Percentiles rank a stretch among this genome's conserved stretches.
Evolutionary conservation across 73 alveolate species (phyloP).

Genomic region (Paraurostyla sp.): DNA sequence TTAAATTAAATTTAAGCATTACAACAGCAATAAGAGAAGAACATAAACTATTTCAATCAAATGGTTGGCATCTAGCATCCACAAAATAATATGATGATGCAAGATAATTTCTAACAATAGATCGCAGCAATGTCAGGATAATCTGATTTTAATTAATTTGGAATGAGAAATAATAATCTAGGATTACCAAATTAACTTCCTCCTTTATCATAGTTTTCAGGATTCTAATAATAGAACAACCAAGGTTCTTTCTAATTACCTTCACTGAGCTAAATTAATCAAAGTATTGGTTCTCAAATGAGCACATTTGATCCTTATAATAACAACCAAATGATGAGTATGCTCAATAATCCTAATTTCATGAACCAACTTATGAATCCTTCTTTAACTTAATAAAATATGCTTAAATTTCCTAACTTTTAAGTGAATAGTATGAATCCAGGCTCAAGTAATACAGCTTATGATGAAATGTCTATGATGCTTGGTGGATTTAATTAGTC

Average conservation of each 20-base stretch:
- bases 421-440: not conserved
- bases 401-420: not conserved
- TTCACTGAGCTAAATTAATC: not conserved
- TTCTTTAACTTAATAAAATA: too few species aligned
- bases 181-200: constrained; percentile 27
- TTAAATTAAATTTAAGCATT: not conserved
- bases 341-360: constrained; percentile 21
- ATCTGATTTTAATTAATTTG: too few species aligned
- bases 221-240: not conserved
- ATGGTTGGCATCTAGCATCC: constrained; percentile 12
- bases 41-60: not conserved
- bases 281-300: not conserved
- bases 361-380: constrained; percentile 7
- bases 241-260: constrained; percentile 37
- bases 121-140: not conserved
- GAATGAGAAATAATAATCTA: too few species aligned
- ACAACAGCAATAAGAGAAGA: not conserved
- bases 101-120: not conserved
- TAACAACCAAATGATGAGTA: not conserved
- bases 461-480: constrained; percentile 49
- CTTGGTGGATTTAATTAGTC: not conserved
- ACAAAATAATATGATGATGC: not conserved
- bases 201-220: not conserved
- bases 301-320: constrained; percentile 25
- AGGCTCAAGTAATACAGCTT: constrained; percentile 32